Conservation (phyloP, 768 basidiomycete species). For the Boletus subcaerulescens region DNA sequence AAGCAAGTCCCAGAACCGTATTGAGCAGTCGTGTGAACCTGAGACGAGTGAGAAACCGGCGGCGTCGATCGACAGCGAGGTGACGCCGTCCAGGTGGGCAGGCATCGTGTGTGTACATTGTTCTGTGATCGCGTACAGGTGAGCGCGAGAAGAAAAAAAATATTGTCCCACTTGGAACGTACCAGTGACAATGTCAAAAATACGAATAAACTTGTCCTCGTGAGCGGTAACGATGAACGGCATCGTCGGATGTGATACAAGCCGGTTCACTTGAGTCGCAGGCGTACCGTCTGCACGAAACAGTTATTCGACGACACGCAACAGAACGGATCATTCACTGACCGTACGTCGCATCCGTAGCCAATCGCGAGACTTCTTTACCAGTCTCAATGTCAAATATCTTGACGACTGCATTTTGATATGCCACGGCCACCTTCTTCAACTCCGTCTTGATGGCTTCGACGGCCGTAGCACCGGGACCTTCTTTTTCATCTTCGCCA, state of each 20-base stretch:
- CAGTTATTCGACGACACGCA: not conserved
- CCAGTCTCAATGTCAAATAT: slow-evolving; percentile 90
- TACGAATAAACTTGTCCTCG: slow-evolving; percentile 90
- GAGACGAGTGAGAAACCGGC: slow-evolving; percentile 87
- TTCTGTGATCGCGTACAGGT: slow-evolving; percentile 39
- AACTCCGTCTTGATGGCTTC: slow-evolving; percentile 80
- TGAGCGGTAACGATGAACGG: slow-evolving; percentile 85
- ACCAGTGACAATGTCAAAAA: slow-evolving; percentile 87
- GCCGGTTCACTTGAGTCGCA: slow-evolving; percentile 78
- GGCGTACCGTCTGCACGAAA: slow-evolving; percentile 59
- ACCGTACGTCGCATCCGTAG: slow-evolving; percentile 61
- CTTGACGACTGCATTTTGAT: slow-evolving; percentile 84
- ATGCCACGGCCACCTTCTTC: slow-evolving; percentile 88
- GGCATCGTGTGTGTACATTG: slow-evolving; percentile 88
- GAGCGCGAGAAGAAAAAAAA: not conserved
- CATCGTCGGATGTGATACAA: slow-evolving; percentile 89
- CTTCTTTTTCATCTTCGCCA: slow-evolving; percentile 44
- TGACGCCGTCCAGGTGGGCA: slow-evolving; percentile 90
- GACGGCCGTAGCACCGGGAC: slow-evolving; percentile 73
- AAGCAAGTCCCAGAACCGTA: slow-evolving; percentile 92
- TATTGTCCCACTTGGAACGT: slow-evolving; percentile 22
- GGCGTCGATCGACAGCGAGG: slow-evolving; percentile 84
- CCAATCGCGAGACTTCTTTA: slow-evolving; percentile 63
- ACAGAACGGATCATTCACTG: slow-evolving; percentile 17
- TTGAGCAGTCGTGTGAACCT: slow-evolving; percentile 89